A percentile compares a stretch with the other conserved stretches of the same genome.
Evolutionary conservation across 2,329 filamentous ascomycete species (phyloP).

Genomic region (Dactylellina sp.): DNA sequence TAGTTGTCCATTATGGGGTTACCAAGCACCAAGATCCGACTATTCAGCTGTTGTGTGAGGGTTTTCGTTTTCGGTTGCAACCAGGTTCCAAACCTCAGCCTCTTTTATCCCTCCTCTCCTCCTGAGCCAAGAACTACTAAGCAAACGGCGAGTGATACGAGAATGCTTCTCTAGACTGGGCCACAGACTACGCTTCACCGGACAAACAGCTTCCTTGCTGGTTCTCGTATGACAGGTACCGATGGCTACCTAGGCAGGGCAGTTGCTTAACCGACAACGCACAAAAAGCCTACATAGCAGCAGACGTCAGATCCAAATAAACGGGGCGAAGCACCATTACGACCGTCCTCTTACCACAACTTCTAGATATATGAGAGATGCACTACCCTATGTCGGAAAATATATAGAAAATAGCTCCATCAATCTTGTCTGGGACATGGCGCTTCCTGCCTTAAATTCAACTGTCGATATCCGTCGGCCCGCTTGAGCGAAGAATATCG

Average conservation of each 20-base stretch:
- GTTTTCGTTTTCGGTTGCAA: no score
- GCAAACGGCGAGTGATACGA: no score
- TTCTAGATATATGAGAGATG: not conserved
- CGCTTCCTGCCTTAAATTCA: not conserved
- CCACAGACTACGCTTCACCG: not conserved
- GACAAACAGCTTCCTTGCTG: not conserved
- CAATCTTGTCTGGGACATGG: not conserved
- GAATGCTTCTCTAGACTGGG: no score
- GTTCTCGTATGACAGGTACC: not conserved
- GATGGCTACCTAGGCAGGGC: constrained; percentile 5
- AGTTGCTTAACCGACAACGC: constrained; percentile 4
- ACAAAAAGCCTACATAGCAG: not conserved
- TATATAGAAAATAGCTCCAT: not conserved
- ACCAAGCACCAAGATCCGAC: constrained; percentile 1
- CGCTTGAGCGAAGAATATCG: constrained; percentile 33
- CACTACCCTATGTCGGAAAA: not conserved
- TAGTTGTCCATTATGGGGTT: no score
- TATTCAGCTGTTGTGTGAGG: not conserved
- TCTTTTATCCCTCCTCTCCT: not conserved
- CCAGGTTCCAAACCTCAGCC: not conserved
- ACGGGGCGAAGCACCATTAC: constrained; percentile 8
- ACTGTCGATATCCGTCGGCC: constrained; percentile 25
- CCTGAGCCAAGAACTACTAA: not conserved
- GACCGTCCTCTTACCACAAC: not conserved
- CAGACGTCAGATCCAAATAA: not conserved